phyloP scores from a whole-genome alignment of 371 early-diverging fungal genomes.

The Mucor sp. region DNA sequence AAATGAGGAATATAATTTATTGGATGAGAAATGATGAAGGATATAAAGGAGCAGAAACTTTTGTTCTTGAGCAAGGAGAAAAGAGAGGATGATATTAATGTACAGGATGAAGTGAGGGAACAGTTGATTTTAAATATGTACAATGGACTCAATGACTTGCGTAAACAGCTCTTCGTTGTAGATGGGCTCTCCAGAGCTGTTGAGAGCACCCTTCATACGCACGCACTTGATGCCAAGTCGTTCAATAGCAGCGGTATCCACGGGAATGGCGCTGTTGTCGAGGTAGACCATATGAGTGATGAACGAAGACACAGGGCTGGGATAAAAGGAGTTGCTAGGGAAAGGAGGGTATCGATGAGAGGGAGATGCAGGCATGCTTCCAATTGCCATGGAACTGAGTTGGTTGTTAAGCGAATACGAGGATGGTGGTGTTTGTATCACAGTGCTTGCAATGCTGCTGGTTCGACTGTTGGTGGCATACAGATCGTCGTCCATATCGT shows the following conservation, averaged over 20 bases:
- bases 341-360: conserved; percentile 41
- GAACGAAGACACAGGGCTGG: conserved; percentile 55
- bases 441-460: conserved; percentile 10
- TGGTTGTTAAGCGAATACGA: conserved; percentile 10
- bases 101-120: background rate
- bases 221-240: conserved; percentile 67
- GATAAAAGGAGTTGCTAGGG: conserved; percentile 35
- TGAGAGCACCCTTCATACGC: conserved; percentile 25
- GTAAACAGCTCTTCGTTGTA: conserved; percentile 24
- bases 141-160: conserved; percentile 21
- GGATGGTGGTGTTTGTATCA: conserved; percentile 14
- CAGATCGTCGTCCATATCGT: conserved; percentile 8
- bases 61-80: background rate
- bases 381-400: conserved; percentile 8
- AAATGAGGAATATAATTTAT: background rate
- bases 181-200: conserved; percentile 23
- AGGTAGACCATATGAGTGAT: conserved; percentile 73
- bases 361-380: conserved; percentile 27
- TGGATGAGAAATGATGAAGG: background rate
- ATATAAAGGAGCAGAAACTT: background rate
- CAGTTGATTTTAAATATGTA: conserved; percentile 10
- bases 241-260: conserved; percentile 62
- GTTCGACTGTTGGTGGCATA: conserved; percentile 7
- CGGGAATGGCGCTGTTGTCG: conserved; percentile 42
- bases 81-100: background rate